A percentile compares a stretch with the other conserved stretches of the same genome.
phyloP scores from a whole-genome alignment of 2,329 filamentous ascomycete genomes.

The Chalara sp. region DNA sequence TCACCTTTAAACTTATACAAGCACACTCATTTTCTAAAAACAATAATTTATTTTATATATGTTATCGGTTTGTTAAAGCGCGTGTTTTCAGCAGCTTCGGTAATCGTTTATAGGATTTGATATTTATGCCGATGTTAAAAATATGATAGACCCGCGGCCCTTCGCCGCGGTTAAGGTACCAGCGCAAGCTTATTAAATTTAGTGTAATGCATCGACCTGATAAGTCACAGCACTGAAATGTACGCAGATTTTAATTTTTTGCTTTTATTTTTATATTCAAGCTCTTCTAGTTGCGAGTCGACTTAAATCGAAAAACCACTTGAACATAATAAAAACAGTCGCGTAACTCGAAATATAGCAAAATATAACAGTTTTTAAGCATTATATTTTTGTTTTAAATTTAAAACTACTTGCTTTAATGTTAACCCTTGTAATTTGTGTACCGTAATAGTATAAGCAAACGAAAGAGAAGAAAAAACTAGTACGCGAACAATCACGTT shows the following conservation, averaged over 20 bases:
- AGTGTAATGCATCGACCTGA: background rate
- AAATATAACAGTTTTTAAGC: conserved; percentile 5
- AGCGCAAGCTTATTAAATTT: background rate
- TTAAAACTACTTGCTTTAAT: conserved; percentile 13
- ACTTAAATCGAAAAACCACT: conserved; percentile 7
- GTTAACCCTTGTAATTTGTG: conserved; percentile 8
- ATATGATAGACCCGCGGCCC: too few species aligned
- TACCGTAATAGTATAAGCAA: conserved; percentile 5
- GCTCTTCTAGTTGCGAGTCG: background rate
- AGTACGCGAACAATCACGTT: conserved; percentile 1
- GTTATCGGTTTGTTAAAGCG: too few species aligned
- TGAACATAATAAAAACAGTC: conserved; percentile 5
- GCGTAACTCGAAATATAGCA: conserved; percentile 6
- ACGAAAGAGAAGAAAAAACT: conserved; percentile 5
- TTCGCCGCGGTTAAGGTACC: too few species aligned
- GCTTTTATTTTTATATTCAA: background rate
- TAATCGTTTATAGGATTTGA: too few species aligned
- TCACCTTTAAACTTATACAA: too few species aligned
- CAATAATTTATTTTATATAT: too few species aligned
- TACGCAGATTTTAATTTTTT: background rate
- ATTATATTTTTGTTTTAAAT: conserved; percentile 4
- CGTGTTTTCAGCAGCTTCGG: too few species aligned
- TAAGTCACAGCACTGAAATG: background rate
- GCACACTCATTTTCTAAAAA: too few species aligned
- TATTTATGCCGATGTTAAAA: too few species aligned